A percentile compares a stretch with the other conserved stretches of the same genome.
phyloP scores from a whole-genome alignment of 331 rosid species.

The Quercus tomentella region DNA sequence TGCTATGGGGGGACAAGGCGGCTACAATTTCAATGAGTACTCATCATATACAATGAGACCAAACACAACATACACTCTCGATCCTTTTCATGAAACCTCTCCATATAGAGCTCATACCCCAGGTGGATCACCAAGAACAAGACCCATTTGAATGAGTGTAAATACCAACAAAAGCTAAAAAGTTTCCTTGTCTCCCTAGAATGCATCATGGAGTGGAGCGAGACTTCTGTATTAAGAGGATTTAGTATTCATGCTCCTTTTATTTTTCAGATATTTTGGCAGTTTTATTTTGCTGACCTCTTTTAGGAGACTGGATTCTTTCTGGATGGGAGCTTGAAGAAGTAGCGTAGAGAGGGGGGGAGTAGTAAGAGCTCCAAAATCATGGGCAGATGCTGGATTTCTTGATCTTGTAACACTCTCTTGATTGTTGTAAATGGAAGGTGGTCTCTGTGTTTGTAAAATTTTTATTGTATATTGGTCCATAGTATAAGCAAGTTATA shows the following conservation, averaged over 20 bases:
- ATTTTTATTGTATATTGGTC: constrained; percentile 34
- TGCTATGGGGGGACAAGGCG: constrained; percentile 46
- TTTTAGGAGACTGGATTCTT: constrained; percentile 24
- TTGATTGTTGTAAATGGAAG: constrained; percentile 54
- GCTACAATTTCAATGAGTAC: constrained; percentile 41
- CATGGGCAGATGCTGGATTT: constrained; percentile 22
- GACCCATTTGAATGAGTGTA: constrained; percentile 58
- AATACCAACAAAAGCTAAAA: constrained; percentile 27
- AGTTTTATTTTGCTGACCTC: constrained; percentile 5
- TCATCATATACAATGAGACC: constrained; percentile 47
- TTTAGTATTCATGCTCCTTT: neutral
- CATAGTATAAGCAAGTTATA: constrained; percentile 27
- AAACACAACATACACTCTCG: constrained; percentile 44
- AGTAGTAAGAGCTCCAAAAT: constrained; percentile 6
- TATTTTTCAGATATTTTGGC: constrained; percentile 1
- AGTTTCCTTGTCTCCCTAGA: constrained; percentile 30
- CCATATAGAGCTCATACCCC: constrained; percentile 55
- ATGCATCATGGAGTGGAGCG: constrained; percentile 21
- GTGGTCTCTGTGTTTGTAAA: constrained; percentile 37
- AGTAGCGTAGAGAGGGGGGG: neutral
- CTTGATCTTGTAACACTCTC: constrained; percentile 32
- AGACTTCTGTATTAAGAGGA: constrained; percentile 16
- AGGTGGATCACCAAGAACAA: constrained; percentile 79
- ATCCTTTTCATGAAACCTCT: constrained; percentile 57
- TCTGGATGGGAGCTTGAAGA: constrained; percentile 25